Base-by-base conservation (phyloP, 2,329 filamentous ascomycete species). In the Neophaeococcomyces mojaviensis region DNA sequence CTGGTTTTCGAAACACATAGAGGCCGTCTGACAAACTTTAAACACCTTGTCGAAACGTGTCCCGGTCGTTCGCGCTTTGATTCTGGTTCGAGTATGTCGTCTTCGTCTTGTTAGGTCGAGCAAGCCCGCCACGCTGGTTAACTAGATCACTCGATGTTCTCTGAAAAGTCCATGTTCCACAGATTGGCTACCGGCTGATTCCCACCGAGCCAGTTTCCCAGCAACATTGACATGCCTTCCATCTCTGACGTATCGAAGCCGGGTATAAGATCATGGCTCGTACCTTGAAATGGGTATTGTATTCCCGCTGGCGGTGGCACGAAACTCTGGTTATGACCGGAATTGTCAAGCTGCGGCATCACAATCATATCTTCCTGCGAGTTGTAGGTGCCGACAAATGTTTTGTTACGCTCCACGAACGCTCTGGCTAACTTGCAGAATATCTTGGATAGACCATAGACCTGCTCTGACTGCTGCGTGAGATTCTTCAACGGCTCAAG, bases 191-290 rank as follows among this genome's bases (percentile, higher is more conserved):
- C 42, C 2, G 42, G 42, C 24, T 45, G 33, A 18, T 38, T 35
- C 12, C 16, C 30, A 7, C 42, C 42, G 13, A 45, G 24, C 42
- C 42, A 45, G 20, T 45, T 45, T 7, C 42, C 42, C 4, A 45
- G 35, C 28, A 45, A 45, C 42, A 45, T 45, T 4, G 42, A 45
- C 42, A 45, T 45, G 12, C 16, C 42, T 15, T 39, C 42, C 33
- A 38, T 45, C 20, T 24, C 40, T 19, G 40, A 43, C 6, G 5
- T 30, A 35, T 43, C 40, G 16, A 43, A 43, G 16, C 6, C 10
- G 5, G 40, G 40, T 13, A 35, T 18, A 9, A 16, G 30, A 35
- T 35, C 40, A 13, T 30, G 20, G 15, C 16, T 9, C 30, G 24
- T 24, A 13, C n/a, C 35, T 12, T 26, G 30, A n/a, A 15, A 24